Conservation (phyloP, 2,329 filamentous ascomycete species). For the Fusarium azukiicola region DNA sequence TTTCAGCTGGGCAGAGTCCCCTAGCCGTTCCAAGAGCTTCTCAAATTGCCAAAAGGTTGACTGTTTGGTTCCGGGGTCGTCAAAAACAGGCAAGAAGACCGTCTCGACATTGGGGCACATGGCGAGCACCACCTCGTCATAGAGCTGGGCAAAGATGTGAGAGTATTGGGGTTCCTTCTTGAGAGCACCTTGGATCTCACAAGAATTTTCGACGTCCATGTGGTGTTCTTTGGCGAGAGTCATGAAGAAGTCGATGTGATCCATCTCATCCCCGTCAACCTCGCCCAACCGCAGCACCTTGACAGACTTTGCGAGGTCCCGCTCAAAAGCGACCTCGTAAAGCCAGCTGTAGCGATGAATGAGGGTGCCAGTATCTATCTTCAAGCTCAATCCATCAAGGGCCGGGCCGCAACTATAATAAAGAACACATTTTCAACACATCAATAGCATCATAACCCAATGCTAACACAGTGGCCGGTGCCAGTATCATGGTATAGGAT, state of each 20-base stretch:
- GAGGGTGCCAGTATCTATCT: not conserved
- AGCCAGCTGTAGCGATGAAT: not conserved
- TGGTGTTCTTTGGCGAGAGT: not conserved
- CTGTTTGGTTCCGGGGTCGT: not conserved
- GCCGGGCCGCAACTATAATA: too few relatives aligned
- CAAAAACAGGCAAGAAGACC: not conserved
- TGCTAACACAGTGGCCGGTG: too few relatives aligned
- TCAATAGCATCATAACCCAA: too few relatives aligned
- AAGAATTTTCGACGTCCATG: not conserved
- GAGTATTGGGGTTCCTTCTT: not conserved
- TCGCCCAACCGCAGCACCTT: not conserved
- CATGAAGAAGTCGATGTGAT: not conserved
- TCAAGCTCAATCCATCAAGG: too few relatives aligned
- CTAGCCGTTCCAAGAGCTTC: not conserved
- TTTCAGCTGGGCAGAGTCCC: not conserved
- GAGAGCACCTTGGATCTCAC: too few relatives aligned
- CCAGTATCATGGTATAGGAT: not conserved
- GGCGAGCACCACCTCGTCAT: not conserved
- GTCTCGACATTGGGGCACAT: conserved; percentile 5
- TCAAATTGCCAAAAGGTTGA: not conserved
- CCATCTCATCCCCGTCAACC: not conserved
- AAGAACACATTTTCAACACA: too few relatives aligned
- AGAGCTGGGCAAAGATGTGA: not conserved
- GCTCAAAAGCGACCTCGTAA: too few relatives aligned
- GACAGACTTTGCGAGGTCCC: not conserved